Percentiles rank a stretch among this genome's conserved stretches.
phyloP scores from a whole-genome alignment of 83 land plant genomes.

The Picea engelmannii region DNA sequence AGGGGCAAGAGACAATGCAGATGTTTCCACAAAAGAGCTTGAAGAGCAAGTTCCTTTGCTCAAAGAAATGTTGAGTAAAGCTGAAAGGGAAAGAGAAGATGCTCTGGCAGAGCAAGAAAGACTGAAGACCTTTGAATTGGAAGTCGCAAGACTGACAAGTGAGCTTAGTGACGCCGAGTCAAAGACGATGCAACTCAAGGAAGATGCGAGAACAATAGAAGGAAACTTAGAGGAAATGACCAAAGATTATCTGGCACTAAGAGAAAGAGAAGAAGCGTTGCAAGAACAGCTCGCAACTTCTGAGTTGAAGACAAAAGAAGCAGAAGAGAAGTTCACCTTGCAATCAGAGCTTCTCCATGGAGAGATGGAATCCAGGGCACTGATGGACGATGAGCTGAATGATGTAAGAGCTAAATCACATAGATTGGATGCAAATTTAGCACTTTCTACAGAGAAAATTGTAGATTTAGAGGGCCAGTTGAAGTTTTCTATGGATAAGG shows the following conservation, averaged over 20 bases:
- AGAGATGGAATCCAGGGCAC: conserved; percentile 36
- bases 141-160: conserved; percentile 7
- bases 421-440: conserved; percentile 33
- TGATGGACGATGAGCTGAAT: conserved; percentile 45
- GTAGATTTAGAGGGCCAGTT: conserved; percentile 43
- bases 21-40: neutral
- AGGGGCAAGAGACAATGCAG: neutral
- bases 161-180: conserved; percentile 39
- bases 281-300: conserved; percentile 42
- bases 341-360: conserved; percentile 39
- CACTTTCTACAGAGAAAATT: conserved; percentile 38
- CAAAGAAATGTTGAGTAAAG: conserved; percentile 3
- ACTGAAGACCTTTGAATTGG: conserved; percentile 38
- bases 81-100: conserved; percentile 7
- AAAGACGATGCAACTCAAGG: conserved; percentile 28
- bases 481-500: conserved; percentile 32
- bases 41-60: neutral
- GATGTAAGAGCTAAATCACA: conserved; percentile 42
- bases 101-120: conserved; percentile 39
- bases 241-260: neutral
- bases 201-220: conserved; percentile 24
- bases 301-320: conserved; percentile 21
- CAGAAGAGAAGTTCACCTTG: conserved; percentile 25
- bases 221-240: conserved; percentile 34
- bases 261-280: conserved; percentile 9